Evolutionary conservation across 768 basidiomycete species (phyloP).

Genomic region (Kwoniella dejecticola): DNA sequence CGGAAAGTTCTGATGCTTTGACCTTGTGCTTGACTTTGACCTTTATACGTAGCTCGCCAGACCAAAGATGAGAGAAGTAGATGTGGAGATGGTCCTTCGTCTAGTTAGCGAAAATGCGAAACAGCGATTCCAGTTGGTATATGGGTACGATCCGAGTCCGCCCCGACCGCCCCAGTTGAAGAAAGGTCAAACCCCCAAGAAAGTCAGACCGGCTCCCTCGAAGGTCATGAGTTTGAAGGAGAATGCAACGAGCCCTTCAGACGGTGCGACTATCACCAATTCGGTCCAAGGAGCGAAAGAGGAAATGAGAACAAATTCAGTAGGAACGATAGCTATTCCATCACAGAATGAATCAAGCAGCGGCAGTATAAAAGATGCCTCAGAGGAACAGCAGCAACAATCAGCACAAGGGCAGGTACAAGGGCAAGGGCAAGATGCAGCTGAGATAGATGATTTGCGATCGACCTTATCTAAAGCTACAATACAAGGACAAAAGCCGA

Average conservation of each 20-base stretch:
- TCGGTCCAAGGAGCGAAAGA: too few relatives aligned
- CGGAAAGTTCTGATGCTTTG: too few relatives aligned
- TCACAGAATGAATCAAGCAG: too few relatives aligned
- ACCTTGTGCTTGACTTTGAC: neutral
- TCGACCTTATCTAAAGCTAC: conserved; percentile 1
- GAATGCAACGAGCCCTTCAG: too few relatives aligned
- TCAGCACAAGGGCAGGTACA: neutral
- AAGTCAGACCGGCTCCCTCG: too few relatives aligned
- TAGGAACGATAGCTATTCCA: neutral
- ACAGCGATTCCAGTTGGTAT: conserved; percentile 54
- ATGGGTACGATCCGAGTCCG: conserved; percentile 50
- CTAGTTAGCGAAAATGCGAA: conserved; percentile 56
- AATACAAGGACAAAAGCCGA: neutral
- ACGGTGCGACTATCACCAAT: too few relatives aligned
- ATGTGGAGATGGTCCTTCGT: conserved; percentile 54
- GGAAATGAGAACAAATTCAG: neutral
- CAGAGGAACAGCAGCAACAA: too few relatives aligned
- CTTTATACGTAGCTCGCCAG: conserved; percentile 63
- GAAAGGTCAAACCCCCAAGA: conserved; percentile 11
- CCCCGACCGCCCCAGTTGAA: conserved; percentile 35
- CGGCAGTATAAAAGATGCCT: too few relatives aligned
- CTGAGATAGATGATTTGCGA: conserved; percentile 14
- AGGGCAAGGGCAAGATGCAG: conserved; percentile 56
- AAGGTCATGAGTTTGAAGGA: too few relatives aligned
- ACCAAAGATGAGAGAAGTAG: conserved; percentile 67